Evolutionary conservation across 2,329 filamentous ascomycete species (phyloP), one percentile per base, ranked within the genome.

Genomic region (Aspergillus aculeatinus): DNA sequence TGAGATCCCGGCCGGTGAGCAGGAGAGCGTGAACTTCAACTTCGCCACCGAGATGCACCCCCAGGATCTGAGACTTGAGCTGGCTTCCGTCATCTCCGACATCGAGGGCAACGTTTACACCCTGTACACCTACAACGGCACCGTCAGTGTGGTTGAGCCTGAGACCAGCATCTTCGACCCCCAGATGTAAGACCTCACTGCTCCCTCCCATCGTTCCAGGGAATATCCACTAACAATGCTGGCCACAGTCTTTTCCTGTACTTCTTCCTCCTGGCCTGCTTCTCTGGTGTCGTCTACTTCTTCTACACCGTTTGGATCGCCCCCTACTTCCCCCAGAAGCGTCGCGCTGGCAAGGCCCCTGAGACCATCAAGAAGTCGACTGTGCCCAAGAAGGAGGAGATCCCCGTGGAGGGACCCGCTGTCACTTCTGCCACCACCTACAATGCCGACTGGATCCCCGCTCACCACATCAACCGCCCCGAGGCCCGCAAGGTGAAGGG

Each of bases 281-380:
- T 96, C 75, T 87, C 80, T 66, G 92, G 90, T 63, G 92, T 89
- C 57, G 86, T 89, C 75, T 97, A 94, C 87, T 96, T 96, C 79
- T 92, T 97, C 81, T 99, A 99, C 86, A 95, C 89, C 82, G 96
- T 94, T 72, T 98, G 94, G 92, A 90, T 99, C 79, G 91, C 92
- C 71, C 89, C 92, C 14, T 90, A 99, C 74, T 96, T 98, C 84
- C 94, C 95, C 52, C 92, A 96, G 83, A 88, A 87, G 78, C 81
- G 81, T 70, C 81, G 82, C 63, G 76, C 81, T 59, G 83, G 81
- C 68, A 85, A 85, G 76, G 80, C 80, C 63, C 79, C 89, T 67
- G 90, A 92, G 82, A 86, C 87, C 64, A 81, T 84, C 60, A 86
- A 85, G 76, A 81, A 80, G 70, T 79, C 83, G 31, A 79, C 84